Conservation (phyloP, 768 basidiomycete species). For the Tricholoma terreum region DNA sequence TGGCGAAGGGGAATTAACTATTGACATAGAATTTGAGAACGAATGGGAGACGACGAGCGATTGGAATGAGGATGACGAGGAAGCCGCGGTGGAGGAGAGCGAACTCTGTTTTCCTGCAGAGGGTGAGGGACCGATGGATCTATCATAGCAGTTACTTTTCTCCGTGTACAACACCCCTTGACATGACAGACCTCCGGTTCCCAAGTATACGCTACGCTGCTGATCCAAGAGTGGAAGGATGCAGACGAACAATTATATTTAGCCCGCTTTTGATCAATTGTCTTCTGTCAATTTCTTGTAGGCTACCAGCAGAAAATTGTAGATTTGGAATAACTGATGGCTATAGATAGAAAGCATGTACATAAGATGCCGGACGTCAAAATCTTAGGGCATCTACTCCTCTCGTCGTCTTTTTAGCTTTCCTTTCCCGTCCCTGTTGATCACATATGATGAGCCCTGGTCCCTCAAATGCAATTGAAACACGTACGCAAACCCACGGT, state of each 20-base stretch:
- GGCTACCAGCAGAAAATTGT: too few relatives aligned
- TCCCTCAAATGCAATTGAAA: not conserved
- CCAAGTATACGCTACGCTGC: too few relatives aligned
- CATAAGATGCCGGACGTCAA: not conserved
- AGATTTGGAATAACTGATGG: too few relatives aligned
- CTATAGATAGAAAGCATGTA: not conserved
- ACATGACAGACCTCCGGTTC: too few relatives aligned
- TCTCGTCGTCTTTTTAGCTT: conserved; percentile 16
- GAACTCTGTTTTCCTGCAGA: conserved; percentile 62
- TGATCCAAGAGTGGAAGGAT: too few relatives aligned
- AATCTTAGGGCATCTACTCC: conserved; percentile 8
- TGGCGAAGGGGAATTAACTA: conserved; percentile 55
- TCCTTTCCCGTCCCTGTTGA: conserved; percentile 15
- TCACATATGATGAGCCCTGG: not conserved
- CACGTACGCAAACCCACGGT: conserved; percentile 55
- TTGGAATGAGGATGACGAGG: conserved; percentile 88
- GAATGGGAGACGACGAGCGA: conserved; percentile 89
- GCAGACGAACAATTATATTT: too few relatives aligned
- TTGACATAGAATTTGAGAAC: conserved; percentile 86
- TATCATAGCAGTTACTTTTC: conserved; percentile 27
- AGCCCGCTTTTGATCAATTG: too few relatives aligned
- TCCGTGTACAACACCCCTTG: too few relatives aligned
- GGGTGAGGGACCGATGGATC: conserved; percentile 42
- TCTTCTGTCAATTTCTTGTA: too few relatives aligned
- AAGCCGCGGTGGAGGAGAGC: conserved; percentile 69